Evolutionary conservation across 164 flowering plant genomes (phyloP).

Genomic region (Stephania japonica): DNA sequence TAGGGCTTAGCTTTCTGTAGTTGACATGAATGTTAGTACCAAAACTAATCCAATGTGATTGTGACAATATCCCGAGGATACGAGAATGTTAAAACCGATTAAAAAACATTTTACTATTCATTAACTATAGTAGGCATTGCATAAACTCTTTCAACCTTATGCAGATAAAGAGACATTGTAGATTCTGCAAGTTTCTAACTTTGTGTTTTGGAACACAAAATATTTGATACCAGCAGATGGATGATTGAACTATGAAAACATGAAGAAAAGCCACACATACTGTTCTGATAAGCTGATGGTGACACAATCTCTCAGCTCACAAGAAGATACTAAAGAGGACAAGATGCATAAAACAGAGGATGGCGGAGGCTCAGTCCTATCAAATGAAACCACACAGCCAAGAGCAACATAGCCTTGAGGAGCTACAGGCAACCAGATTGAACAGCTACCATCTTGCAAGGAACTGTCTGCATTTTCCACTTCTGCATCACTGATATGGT

Average conservation of each 20-base stretch:
- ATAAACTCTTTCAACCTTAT: neutral
- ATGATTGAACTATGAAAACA: constrained; percentile 8
- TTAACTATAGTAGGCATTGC: neutral
- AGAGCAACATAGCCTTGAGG: constrained; percentile 90
- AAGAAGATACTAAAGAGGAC: constrained; percentile 72
- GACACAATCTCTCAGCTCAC: constrained; percentile 77
- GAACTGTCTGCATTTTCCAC: constrained; percentile 2
- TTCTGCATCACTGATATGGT: constrained; percentile 1
- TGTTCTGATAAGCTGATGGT: constrained; percentile 30
- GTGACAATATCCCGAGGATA: neutral
- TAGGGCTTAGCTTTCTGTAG: neutral
- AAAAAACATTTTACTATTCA: neutral
- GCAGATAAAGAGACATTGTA: neutral
- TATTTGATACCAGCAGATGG: constrained; percentile 6
- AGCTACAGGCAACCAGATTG: constrained; percentile 92
- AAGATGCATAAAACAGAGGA: constrained; percentile 73
- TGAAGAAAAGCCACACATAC: constrained; percentile 35
- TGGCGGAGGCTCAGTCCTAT: constrained; percentile 52
- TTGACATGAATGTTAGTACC: neutral
- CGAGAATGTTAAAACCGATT: neutral
- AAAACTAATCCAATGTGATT: neutral
- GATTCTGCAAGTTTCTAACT: neutral
- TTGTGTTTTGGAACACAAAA: neutral
- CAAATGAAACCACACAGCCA: constrained; percentile 87
- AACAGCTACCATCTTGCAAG: constrained; percentile 37